Conservation (phyloP, 768 basidiomycete species). For the Lentinula aciculospora region DNA sequence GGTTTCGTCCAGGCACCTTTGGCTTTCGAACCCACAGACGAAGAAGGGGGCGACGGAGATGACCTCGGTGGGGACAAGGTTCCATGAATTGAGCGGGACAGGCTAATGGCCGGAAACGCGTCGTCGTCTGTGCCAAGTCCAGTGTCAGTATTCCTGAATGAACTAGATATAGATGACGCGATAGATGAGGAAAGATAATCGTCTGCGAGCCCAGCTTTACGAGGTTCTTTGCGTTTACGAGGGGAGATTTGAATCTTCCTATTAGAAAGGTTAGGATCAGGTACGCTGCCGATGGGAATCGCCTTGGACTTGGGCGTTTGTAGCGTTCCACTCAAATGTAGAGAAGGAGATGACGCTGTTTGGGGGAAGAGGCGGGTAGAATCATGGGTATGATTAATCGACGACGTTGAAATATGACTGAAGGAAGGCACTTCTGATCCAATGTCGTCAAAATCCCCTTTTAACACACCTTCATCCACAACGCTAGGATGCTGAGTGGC, state of each 20-base stretch:
- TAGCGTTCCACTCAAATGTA: slow-evolving; percentile 14
- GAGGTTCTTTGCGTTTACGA: slow-evolving; percentile 42
- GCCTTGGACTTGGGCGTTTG: slow-evolving; percentile 9
- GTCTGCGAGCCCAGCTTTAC: slow-evolving; percentile 40
- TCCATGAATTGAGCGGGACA: neutral
- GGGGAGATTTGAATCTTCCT: slow-evolving; percentile 55
- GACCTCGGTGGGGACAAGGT: neutral
- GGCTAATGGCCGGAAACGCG: neutral
- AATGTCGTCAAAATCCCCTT: slow-evolving; percentile 46
- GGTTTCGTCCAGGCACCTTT: slow-evolving; percentile 3
- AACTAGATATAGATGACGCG: slow-evolving; percentile 21
- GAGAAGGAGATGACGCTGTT: slow-evolving; percentile 14
- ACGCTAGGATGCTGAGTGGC: neutral
- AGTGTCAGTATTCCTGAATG: slow-evolving; percentile 4
- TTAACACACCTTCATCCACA: slow-evolving; percentile 53
- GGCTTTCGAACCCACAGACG: neutral
- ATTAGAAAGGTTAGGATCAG: slow-evolving; percentile 29
- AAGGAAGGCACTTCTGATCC: neutral
- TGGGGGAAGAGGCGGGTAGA: neutral
- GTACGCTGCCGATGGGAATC: slow-evolving; percentile 19
- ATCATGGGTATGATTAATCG: neutral
- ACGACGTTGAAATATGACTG: neutral
- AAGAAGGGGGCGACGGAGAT: neutral
- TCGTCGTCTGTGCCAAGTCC: neutral
- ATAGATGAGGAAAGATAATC: slow-evolving; percentile 24